Percentiles rank a stretch among this genome's conserved stretches.
Conservation (phyloP, 257 asterid species). For the Gardenia jasminoides region DNA sequence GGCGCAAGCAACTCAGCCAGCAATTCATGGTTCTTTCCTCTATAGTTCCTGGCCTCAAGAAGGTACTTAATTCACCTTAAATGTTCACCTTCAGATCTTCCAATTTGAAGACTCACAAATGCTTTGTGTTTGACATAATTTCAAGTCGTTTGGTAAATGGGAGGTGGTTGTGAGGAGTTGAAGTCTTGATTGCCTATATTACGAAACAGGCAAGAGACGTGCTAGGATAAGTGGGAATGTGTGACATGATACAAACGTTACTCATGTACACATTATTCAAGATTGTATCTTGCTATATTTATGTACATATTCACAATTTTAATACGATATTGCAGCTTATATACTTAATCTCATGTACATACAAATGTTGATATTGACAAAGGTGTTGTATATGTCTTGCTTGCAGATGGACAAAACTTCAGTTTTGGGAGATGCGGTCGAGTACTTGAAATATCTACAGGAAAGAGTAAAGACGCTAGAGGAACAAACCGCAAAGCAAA, state of each 20-base stretch:
- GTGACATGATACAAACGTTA: no score
- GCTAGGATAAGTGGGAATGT: no score
- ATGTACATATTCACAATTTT: constrained; percentile 21
- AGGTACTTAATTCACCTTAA: constrained; percentile 20
- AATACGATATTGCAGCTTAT: no score
- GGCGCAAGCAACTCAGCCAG: constrained; percentile 47
- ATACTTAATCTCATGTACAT: no score
- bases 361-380: neutral
- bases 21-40: constrained; percentile 37
- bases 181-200: no score
- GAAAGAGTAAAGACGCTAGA: constrained; percentile 4
- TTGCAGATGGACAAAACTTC: constrained; percentile 22
- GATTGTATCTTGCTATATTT: no score
- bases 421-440: constrained; percentile 16
- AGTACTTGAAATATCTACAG: constrained; percentile 14
- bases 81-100: neutral
- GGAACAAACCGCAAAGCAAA: constrained; percentile 18
- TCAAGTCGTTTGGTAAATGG: no score
- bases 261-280: no score
- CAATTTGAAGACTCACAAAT: constrained; percentile 14
- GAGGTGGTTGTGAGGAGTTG: no score
- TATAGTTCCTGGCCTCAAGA: constrained; percentile 52
- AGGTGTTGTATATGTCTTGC: constrained; percentile 6
- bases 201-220: no score
- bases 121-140: no score